phyloP scores from a whole-genome alignment of 176 grass and related monocot genomes.

The Chloris gayana region DNA sequence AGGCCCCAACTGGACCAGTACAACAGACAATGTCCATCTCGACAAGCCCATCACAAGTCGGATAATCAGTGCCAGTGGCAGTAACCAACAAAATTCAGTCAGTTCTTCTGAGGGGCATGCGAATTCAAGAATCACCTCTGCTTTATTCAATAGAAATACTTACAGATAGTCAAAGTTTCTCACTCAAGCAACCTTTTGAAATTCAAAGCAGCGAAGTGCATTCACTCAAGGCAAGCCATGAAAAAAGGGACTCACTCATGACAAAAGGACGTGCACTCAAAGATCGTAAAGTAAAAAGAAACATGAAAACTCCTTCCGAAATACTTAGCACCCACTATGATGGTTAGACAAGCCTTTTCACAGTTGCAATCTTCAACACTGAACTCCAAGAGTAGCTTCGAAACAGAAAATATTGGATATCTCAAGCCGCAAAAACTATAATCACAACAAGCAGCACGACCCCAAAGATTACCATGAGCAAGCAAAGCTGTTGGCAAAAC shows the following conservation, averaged over 20 bases:
- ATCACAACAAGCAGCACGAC: slow-evolving; percentile 66
- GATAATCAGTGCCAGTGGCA: too few species aligned
- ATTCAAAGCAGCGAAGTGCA: slow-evolving; percentile 16
- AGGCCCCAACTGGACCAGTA: background rate
- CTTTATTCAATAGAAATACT: slow-evolving; percentile 42
- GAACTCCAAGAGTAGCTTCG: background rate
- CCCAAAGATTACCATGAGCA: slow-evolving; percentile 71
- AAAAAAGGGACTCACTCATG: slow-evolving; percentile 50
- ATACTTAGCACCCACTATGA: background rate
- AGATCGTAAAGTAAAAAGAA: background rate
- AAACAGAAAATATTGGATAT: background rate
- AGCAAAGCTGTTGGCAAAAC: slow-evolving; percentile 54
- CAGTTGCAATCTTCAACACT: slow-evolving; percentile 15
- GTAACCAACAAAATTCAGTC: background rate
- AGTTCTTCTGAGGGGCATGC: background rate
- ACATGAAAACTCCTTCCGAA: background rate
- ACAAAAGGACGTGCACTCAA: slow-evolving; percentile 30
- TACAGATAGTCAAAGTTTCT: slow-evolving; percentile 35
- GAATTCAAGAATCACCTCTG: background rate
- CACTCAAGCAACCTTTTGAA: slow-evolving; percentile 26
- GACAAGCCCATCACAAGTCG: too few species aligned
- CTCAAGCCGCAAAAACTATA: slow-evolving; percentile 60
- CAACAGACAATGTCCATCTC: background rate
- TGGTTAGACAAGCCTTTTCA: slow-evolving; percentile 9
- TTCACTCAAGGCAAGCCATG: slow-evolving; percentile 59